A percentile compares a stretch with the other conserved stretches of the same genome.
Conservation (phyloP, 2,329 filamentous ascomycete species). For the Monosporascus sp. region DNA sequence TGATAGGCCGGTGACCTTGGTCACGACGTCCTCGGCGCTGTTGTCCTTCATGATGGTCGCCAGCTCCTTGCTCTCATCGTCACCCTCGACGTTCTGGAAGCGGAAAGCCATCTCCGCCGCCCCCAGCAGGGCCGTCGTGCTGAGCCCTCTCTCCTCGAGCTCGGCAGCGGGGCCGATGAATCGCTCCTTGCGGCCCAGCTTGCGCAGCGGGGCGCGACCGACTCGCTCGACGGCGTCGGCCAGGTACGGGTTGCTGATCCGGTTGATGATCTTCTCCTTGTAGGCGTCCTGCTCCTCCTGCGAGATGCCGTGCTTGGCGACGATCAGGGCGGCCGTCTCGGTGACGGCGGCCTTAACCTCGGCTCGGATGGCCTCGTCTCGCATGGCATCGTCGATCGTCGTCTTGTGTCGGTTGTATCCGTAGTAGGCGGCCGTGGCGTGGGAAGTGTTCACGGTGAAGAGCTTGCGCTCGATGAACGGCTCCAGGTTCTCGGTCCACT, state of each 20-base stretch:
- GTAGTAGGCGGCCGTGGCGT: conserved; percentile 94
- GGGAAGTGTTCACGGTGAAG: conserved; percentile 97
- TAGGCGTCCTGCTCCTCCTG: conserved; percentile 75
- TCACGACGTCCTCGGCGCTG: conserved; percentile 68
- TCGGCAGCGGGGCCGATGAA: conserved; percentile 90
- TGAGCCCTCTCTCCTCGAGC: conserved; percentile 75
- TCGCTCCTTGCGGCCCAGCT: conserved; percentile 90
- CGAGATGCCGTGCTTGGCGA: conserved; percentile 78
- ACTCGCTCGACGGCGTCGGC: conserved; percentile 94
- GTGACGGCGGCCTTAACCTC: conserved; percentile 75
- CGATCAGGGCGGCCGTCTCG: conserved; percentile 84
- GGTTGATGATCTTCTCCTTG: conserved; percentile 84
- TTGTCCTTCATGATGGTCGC: conserved; percentile 78
- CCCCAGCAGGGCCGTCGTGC: conserved; percentile 68
- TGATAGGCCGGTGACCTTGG: conserved; percentile 77
- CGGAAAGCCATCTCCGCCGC: conserved; percentile 88
- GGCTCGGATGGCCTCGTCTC: conserved; percentile 72
- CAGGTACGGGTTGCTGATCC: conserved; percentile 89
- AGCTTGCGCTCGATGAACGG: conserved; percentile 99
- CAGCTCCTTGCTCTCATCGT: conserved; percentile 83
- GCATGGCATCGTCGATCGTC: conserved; percentile 84
- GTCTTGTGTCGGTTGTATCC: conserved; percentile 81
- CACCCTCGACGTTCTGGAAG: conserved; percentile 90
- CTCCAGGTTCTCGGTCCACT: conserved; percentile 86
- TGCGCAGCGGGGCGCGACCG: conserved; percentile 88